These are phyloP conservation scores for Glycyrrhiza uralensis DNA, from an alignment of 306 rosid genomes.

Conservation along the genomic window DNA sequence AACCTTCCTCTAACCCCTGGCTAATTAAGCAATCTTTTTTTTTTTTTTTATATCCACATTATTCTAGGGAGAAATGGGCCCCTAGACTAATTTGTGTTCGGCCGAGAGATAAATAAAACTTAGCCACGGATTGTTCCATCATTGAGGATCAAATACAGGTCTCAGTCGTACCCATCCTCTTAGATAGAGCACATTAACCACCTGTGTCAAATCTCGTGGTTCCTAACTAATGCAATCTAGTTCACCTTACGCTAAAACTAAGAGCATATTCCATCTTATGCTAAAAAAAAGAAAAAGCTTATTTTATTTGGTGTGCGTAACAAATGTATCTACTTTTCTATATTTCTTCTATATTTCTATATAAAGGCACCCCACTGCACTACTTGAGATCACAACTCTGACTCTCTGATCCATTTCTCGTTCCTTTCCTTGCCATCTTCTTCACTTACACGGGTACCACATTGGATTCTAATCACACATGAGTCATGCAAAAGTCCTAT, in stretches of 20 bases:
- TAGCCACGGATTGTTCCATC: too few relatives aligned
- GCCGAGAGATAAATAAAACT: too few relatives aligned
- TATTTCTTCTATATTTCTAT: conserved; percentile 27
- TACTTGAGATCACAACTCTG: conserved; percentile 10
- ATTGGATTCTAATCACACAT: neutral
- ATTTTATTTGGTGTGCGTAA: neutral
- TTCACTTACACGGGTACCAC: conserved; percentile 47
- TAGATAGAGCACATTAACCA: too few relatives aligned
- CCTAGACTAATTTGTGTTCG: too few relatives aligned
- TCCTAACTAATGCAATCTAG: too few relatives aligned
- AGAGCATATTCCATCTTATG: conserved; percentile 28
- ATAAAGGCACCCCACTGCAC: conserved; percentile 17
- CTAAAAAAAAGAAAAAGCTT: neutral
- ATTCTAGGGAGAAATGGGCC: too few relatives aligned
- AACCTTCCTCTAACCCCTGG: neutral
- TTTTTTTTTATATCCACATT: too few relatives aligned
- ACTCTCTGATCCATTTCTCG: neutral
- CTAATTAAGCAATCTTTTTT: too few relatives aligned
- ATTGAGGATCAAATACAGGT: too few relatives aligned
- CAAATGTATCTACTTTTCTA: conserved; percentile 19
- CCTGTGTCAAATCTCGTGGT: too few relatives aligned
- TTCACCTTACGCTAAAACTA: too few relatives aligned
- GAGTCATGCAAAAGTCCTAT: conserved; percentile 18
- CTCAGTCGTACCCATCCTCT: too few relatives aligned
- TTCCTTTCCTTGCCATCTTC: conserved; percentile 13